Evolutionary conservation across 2,329 filamentous ascomycete species (phyloP), one percentile per base, ranked within the genome.

Genomic region (Bipolaris oryzae): DNA sequence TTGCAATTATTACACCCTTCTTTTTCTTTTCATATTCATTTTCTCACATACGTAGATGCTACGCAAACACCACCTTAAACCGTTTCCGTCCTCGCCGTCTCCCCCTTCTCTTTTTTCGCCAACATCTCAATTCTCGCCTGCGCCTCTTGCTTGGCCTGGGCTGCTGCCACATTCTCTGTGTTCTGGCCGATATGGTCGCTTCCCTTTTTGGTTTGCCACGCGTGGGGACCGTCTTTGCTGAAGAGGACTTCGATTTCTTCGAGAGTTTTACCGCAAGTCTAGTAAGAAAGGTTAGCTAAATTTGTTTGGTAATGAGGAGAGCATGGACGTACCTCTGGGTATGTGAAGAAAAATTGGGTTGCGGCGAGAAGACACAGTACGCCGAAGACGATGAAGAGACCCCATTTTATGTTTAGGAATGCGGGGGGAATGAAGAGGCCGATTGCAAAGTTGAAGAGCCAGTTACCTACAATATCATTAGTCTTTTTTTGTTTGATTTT

Each of bases 211-310:
- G 75, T 79, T 71, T 80, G 83, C 87, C 87, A 89, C 3, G 87
- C 84, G 2, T 82, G 83, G 1, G 80, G 70, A 0, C 84, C 84
- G 2, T 71, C 69, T 41, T 77, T 81, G 20, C 55, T 54, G 70
- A 93, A 93, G 60, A 92, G 86, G 9, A 85, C 84, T 61, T 90
- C 89, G 75, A 92, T 87, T 69, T 93, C 89, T 71, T 93, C 90
- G 1, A 93, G 83, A 0, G 88, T 89, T 76, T 87, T 90, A 9
- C 89, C 89, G 38, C 86, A 85, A 0, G 89, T 92, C 76, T 55
- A 25, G 21, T 16, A 11, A 11, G 7, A 7, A 16, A 39, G 5
- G n/a, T 55, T 34, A 50, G 46, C 5, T 4, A 9, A 2, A 9
- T 31, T 7, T 13, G 5, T 10, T 38, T 2, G 3, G 0, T 21